These are phyloP conservation scores for Entomortierella lignicola DNA, from an alignment of 192 early-diverging fungal species.

Conservation along the genomic window DNA sequence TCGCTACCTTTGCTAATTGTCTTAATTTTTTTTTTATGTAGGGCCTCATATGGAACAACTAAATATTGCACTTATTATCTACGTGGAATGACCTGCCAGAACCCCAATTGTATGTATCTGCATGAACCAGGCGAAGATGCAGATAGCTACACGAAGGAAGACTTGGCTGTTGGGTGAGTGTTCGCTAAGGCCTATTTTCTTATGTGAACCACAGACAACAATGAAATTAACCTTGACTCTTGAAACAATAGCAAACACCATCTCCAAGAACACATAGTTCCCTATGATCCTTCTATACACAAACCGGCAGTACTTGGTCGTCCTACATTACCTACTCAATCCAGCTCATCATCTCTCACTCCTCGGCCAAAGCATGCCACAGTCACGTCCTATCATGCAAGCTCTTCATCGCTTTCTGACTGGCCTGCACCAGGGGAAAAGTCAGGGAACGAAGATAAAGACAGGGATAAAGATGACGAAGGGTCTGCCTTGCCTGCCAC, in stretches of 20 bases:
- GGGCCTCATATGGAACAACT: constrained; percentile 97
- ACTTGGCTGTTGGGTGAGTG: constrained; percentile 79
- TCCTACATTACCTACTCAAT: constrained; percentile 27
- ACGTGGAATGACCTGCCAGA: constrained; percentile 91
- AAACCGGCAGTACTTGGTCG: constrained; percentile 20
- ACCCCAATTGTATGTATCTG: constrained; percentile 94
- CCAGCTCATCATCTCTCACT: constrained; percentile 28
- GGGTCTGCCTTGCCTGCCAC: constrained; percentile 68
- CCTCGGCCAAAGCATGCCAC: constrained; percentile 29
- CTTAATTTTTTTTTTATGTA: constrained; percentile 22
- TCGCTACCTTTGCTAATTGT: neutral
- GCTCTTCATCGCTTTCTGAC: constrained; percentile 21
- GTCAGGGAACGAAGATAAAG: constrained; percentile 22
- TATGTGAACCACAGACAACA: neutral
- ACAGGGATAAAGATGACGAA: constrained; percentile 54
- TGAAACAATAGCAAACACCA: constrained; percentile 41
- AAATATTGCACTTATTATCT: constrained; percentile 99
- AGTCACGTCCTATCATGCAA: constrained; percentile 31
- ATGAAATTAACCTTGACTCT: neutral
- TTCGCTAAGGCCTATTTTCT: neutral
- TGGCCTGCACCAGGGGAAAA: constrained; percentile 52
- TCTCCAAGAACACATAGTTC: constrained; percentile 38
- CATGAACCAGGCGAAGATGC: constrained; percentile 95
- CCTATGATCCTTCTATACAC: constrained; percentile 39
- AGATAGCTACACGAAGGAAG: constrained; percentile 92